Evolutionary conservation across 257 asterid species (phyloP), one percentile per base, ranked within the genome.

Genomic region (Ilex aquifolium): DNA sequence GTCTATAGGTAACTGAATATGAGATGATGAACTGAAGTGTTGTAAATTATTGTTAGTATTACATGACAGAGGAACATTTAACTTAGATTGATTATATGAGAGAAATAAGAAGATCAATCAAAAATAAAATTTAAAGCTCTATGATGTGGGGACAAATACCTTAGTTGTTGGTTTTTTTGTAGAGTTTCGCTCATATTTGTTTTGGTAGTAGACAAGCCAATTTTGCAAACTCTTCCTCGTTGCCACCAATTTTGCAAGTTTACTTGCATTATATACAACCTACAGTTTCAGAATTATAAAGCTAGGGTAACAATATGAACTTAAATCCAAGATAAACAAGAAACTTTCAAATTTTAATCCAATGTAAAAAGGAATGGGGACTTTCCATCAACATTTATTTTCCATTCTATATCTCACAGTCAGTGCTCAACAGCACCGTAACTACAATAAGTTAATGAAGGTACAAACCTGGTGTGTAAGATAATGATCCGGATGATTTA

Each of bases 191-290:
- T 84, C 91, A 56, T 56, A 77, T 59, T 69, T 75, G 64, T 93
- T 85, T 79, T 91, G 81, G 62, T 91, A 88, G 82, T 85, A 91
- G 60, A 88, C 82, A 32, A 77, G 83, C 94, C 95, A 88, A 68
- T 84, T 88, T 65, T 62, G 77, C 71, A 69, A 71, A 69, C 77
- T 78, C 77, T 82, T 82, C 90, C 78, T 82, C 72, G 70, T 60
- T 55, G 76, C 79, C 79, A 91, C 96, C 77, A 91, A 46, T 56
- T 59, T 70, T 29, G 84, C 88, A 61, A 91, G 93, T 62, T 68
- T 78, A 67, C 75, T 82, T 60, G 91, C 95, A 77, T 88, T 78
- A 66, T 79, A 88, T 52, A 88, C 90, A 31, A 79, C 77, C 97
- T 91, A 69, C 62, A 79, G 56, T 68, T 46, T 46, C 15, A 46